phyloP scores from a whole-genome alignment of 371 early-diverging fungal species.

The Funneliformis caledonium region DNA sequence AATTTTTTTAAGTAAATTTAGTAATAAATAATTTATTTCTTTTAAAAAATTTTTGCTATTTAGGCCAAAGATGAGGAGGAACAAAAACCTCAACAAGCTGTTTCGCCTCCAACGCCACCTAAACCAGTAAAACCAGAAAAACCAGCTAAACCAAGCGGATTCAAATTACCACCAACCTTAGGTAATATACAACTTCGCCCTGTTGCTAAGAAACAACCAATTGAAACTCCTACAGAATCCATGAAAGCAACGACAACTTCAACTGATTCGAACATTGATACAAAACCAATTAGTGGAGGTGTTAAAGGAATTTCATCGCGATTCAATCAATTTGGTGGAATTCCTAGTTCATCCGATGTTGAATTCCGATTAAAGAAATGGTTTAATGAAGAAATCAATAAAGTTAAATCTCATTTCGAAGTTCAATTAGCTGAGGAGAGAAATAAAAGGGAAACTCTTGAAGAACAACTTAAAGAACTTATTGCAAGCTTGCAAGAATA shows the following conservation, averaged over 20 bases:
- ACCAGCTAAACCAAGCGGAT: constrained; percentile 46
- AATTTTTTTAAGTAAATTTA: background rate
- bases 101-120: constrained; percentile 46
- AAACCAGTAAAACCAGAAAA: constrained; percentile 43
- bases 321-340: constrained; percentile 58
- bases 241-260: background rate
- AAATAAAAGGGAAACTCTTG: constrained; percentile 54
- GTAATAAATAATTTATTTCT: background rate
- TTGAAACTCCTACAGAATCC: constrained; percentile 31
- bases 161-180: constrained; percentile 54
- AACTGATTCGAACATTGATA: constrained; percentile 12
- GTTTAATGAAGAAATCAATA: constrained; percentile 63
- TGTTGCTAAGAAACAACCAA: constrained; percentile 42
- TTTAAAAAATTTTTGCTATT: background rate
- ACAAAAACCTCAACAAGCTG: constrained; percentile 47
- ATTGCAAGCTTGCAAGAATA: constrained; percentile 46
- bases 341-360: constrained; percentile 54
- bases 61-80: constrained; percentile 36
- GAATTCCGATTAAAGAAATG: constrained; percentile 64
- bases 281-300: constrained; percentile 57
- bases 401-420: constrained; percentile 56
- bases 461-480: constrained; percentile 54
- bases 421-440: constrained; percentile 55
- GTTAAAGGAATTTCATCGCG: constrained; percentile 57
- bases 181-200: constrained; percentile 42